These are phyloP conservation scores for Magnusiomyces ingens DNA, from an alignment of 1,139 yeast species.

Conservation along the genomic window DNA sequence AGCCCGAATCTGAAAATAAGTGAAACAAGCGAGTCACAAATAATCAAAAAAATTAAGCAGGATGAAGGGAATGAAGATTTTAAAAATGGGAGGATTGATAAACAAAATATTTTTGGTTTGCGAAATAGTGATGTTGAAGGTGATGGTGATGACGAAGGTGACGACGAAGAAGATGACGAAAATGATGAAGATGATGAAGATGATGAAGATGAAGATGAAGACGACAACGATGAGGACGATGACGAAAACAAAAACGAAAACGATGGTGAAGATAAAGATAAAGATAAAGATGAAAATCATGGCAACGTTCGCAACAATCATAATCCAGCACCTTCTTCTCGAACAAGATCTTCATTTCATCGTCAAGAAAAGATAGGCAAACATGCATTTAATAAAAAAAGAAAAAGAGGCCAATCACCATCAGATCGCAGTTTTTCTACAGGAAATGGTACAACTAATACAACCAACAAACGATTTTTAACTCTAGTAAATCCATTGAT, in stretches of 20 bases:
- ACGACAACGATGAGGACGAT: conserved; percentile 4
- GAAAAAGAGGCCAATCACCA: conserved; percentile 20
- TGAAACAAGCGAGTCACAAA: neutral
- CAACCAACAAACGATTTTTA: conserved; percentile 27
- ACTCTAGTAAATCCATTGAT: conserved; percentile 43
- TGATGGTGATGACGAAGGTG: conserved; percentile 2
- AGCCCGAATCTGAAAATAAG: too few species aligned
- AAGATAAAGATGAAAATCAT: neutral
- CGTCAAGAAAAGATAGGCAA: conserved; percentile 9
- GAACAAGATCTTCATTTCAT: conserved; percentile 8
- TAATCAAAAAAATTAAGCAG: neutral
- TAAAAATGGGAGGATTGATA: neutral
- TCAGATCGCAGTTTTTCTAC: conserved; percentile 18
- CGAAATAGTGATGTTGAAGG: conserved; percentile 6
- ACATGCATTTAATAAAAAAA: conserved; percentile 7
- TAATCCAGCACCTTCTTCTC: conserved; percentile 4
- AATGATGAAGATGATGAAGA: neutral
- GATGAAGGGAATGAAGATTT: neutral
- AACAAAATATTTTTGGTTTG: neutral
- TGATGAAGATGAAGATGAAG: conserved; percentile 4
- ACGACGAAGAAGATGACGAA: conserved; percentile 3
- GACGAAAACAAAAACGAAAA: conserved; percentile 9
- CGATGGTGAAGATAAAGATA: conserved; percentile 3
- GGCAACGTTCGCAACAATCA: neutral
- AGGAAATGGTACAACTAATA: conserved; percentile 11